Conservation (phyloP, 441 rosid genomes). For the Gossypium trilobum region DNA sequence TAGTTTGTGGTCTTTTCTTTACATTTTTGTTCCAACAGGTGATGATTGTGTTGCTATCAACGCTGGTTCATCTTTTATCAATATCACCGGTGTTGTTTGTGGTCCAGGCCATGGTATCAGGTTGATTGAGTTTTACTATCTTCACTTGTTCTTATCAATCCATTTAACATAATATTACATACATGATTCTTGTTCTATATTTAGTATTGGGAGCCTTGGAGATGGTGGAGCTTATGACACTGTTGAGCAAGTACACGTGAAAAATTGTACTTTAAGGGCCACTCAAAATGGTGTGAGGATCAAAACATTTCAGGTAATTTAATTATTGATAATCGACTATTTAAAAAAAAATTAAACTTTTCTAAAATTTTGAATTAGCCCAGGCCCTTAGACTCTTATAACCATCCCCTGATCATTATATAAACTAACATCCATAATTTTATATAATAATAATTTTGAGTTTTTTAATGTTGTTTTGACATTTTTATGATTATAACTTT, state of each 20-base stretch:
- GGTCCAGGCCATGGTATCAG: conserved; percentile 52
- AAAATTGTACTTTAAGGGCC: conserved; percentile 21
- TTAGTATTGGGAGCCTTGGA: conserved; percentile 35
- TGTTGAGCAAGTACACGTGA: conserved; percentile 30
- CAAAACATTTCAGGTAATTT: conserved; percentile 20
- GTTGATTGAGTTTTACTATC: not conserved
- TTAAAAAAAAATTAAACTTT: too few species aligned
- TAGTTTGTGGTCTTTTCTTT: not conserved
- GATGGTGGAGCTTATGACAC: conserved; percentile 20
- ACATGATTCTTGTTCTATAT: too few species aligned
- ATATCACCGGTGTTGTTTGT: conserved; percentile 24
- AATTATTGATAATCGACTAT: too few species aligned
- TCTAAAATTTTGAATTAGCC: too few species aligned
- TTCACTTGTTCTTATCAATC: too few species aligned
- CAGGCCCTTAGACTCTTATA: too few species aligned
- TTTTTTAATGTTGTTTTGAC: not conserved
- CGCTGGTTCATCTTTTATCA: conserved; percentile 14
- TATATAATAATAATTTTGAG: too few species aligned
- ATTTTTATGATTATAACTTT: not conserved
- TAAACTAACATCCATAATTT: not conserved
- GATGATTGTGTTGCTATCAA: conserved; percentile 46
- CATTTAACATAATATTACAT: too few species aligned
- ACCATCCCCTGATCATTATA: too few species aligned
- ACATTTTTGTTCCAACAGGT: conserved; percentile 9
- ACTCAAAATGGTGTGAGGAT: conserved; percentile 29